Base-by-base conservation (phyloP, 2,329 filamentous ascomycete genomes). In the Emmonsiellopsis sp. region DNA sequence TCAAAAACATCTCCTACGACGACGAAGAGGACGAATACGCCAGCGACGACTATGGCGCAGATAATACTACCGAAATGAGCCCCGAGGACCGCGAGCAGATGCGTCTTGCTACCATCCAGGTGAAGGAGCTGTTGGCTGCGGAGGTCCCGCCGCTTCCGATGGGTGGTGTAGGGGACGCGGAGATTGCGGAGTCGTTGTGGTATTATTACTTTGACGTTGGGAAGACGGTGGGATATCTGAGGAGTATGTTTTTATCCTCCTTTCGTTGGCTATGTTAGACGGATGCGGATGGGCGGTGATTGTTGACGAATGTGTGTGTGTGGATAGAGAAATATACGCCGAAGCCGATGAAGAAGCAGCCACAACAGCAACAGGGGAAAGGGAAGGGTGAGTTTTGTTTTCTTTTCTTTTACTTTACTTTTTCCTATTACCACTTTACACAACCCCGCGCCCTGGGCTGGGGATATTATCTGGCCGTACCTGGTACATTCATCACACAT, bases 121-220 rank as follows among this genome's bases (percentile, higher is more conserved):
- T 94, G 37, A 79, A 81, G 55, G 76, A 76, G 57, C 78, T 79
- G 7, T 75, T 95, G n/a, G 85, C 83, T 6, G 69, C 73, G 8
- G 76, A 81, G 56, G 75, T 78, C 34, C 72, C 72, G 58, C 82
- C 80, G 57, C 77, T 85, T 61, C 79, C 77, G 65, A 73, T 80
- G n/a, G 77, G 20, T 26, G 20, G 20, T 26, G 20, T 26, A 26
- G 1, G 20, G 3, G 81, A 85, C 55, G 74, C 76, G 38, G 86
- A 95, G 65, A 92, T 96, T 57, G 83, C 95, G 67, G 92, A 97
- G 57, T 81, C 91, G 0, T 72, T 98, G 13, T 97, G 90, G 89
- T 83, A 98, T 70, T 96, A 96, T 70, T 97, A 92, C 69, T 97
- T 91, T 67, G 91, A 98, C 63, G 78, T 95, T 32, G 86, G 84